Evolutionary conservation across 371 early-diverging fungal genomes (phyloP).

Genomic region (Mortierella sp.): DNA sequence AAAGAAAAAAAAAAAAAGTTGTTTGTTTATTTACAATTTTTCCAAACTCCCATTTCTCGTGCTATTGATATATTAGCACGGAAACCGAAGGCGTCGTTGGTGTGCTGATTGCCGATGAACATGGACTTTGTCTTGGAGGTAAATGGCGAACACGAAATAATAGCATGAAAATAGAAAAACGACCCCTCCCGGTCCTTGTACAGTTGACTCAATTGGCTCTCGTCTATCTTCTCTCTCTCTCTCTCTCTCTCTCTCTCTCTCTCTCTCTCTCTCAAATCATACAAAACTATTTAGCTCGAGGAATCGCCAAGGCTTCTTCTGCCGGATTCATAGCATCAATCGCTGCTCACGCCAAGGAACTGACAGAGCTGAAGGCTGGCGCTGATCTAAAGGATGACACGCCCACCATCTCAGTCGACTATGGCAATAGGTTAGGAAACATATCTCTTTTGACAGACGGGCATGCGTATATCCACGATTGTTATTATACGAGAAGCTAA

Average conservation of each 20-base stretch:
- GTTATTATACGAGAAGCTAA: neutral
- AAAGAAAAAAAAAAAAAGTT: neutral
- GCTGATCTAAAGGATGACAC: slow-evolving; percentile 39
- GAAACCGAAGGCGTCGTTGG: slow-evolving; percentile 58
- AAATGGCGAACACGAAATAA: neutral
- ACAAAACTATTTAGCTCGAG: slow-evolving; percentile 32
- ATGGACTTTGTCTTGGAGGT: slow-evolving; percentile 60
- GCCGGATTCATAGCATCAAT: slow-evolving; percentile 58
- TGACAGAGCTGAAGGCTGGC: slow-evolving; percentile 31
- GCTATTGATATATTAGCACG: slow-evolving; percentile 14
- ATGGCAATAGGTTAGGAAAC: slow-evolving; percentile 37
- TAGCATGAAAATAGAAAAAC: slow-evolving; percentile 6
- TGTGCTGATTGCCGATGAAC: slow-evolving; percentile 57
- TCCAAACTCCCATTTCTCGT: neutral
- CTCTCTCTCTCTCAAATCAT: too few species aligned
- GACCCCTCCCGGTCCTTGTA: neutral
- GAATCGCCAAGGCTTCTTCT: slow-evolving; percentile 55
- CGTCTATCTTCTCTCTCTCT: too few species aligned
- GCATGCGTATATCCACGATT: neutral
- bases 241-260: neutral
- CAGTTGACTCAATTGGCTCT: neutral
- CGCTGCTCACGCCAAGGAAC: slow-evolving; percentile 55
- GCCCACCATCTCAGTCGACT: slow-evolving; percentile 53
- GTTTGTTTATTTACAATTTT: neutral
- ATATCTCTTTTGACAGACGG: neutral